A percentile compares a stretch with the other conserved stretches of the same genome.
phyloP scores from a whole-genome alignment of 352 stramenopile genomes.

The Pythium dissotocum region DNA sequence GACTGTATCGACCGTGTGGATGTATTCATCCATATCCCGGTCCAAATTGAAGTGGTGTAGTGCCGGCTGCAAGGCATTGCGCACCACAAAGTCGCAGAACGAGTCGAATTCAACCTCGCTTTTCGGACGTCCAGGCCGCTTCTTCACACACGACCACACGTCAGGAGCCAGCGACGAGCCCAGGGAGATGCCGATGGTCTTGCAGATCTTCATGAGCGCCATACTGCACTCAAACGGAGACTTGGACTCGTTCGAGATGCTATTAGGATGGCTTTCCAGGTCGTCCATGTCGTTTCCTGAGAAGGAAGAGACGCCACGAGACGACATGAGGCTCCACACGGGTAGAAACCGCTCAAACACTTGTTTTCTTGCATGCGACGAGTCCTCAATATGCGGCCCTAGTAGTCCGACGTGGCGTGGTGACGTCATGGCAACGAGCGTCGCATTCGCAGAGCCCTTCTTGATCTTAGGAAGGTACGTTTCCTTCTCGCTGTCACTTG shows the following conservation, averaged over 20 bases:
- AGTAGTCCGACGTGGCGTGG: constrained; percentile 28
- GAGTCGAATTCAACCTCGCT: constrained; percentile 43
- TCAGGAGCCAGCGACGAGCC: constrained; percentile 11
- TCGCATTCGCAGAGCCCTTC: background rate
- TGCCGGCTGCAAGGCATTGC: constrained; percentile 47
- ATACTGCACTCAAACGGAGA: constrained; percentile 60
- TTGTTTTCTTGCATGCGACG: constrained; percentile 25
- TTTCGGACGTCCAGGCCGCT: constrained; percentile 8
- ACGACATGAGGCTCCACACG: constrained; percentile 50
- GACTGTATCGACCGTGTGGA: constrained; percentile 45
- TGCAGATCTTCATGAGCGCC: constrained; percentile 59
- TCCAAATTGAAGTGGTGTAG: constrained; percentile 56
- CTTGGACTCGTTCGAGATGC: constrained; percentile 16
- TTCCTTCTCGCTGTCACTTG: constrained; percentile 1
- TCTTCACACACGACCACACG: constrained; percentile 13
- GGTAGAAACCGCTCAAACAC: constrained; percentile 40
- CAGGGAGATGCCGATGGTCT: constrained; percentile 48
- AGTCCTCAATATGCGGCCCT: constrained; percentile 35
- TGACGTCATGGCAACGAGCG: background rate
- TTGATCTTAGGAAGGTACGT: constrained; percentile 15
- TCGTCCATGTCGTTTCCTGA: background rate
- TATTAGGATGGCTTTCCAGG: background rate
- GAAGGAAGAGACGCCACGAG: constrained; percentile 4
- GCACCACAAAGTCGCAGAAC: constrained; percentile 51
- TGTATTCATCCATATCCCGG: constrained; percentile 39